Evolutionary conservation across 768 basidiomycete species (phyloP).

Genomic region (Kwoniella sp.): DNA sequence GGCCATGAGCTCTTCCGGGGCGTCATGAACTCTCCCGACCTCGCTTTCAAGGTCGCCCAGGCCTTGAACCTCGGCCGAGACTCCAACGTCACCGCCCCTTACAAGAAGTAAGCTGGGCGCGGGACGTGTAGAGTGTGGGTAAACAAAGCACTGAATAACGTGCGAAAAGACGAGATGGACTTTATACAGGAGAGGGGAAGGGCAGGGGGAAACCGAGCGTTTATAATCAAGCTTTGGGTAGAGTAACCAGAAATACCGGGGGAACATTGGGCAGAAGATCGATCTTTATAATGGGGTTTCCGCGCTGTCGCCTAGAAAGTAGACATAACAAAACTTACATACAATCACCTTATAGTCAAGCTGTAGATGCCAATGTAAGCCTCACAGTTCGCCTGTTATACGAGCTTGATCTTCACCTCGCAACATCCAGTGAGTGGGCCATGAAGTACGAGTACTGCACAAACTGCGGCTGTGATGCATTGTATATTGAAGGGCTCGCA

Average conservation of each 20-base stretch:
- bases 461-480: no score
- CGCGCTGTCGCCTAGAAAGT: not conserved
- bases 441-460: no score
- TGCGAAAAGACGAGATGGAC: no score
- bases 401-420: no score
- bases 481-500: no score
- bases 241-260: no score
- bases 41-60: constrained; percentile 55
- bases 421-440: no score
- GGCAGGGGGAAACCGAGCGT: no score
- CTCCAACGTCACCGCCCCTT: constrained; percentile 38
- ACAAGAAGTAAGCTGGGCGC: constrained; percentile 17
- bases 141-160: not conserved
- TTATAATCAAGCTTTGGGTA: not conserved
- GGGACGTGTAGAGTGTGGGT: not conserved
- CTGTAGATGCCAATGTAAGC: not conserved
- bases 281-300: no score
- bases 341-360: not conserved
- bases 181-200: no score
- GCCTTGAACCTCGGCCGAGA: constrained; percentile 51
- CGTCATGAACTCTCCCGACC: constrained; percentile 48
- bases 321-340: not conserved
- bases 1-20: constrained; percentile 55
- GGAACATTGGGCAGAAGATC: no score
- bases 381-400: no score